Evolutionary conservation across 2,329 filamentous ascomycete genomes (phyloP).

Genomic region (Biscogniauxia marginata): DNA sequence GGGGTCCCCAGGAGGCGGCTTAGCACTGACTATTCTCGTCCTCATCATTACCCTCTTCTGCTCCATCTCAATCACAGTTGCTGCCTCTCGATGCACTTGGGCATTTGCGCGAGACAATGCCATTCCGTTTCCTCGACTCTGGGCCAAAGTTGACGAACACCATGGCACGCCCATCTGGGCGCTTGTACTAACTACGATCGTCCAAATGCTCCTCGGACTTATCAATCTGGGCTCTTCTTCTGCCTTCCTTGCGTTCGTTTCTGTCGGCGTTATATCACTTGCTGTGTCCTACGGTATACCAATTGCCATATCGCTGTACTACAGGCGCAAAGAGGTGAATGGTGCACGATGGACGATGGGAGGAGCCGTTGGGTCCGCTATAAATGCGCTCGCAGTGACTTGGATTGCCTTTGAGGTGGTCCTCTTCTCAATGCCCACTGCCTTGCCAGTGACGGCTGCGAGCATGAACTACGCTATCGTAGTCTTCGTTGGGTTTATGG

Average conservation of each 20-base stretch:
- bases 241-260: constrained; percentile 56
- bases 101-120: constrained; percentile 62
- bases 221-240: constrained; percentile 58
- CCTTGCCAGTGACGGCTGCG: constrained; percentile 28
- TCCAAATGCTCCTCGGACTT: constrained; percentile 53
- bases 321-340: constrained; percentile 45
- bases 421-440: constrained; percentile 45
- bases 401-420: constrained; percentile 55
- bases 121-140: constrained; percentile 50
- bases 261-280: constrained; percentile 55
- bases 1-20: constrained; percentile 49
- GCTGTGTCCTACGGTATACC: constrained; percentile 57
- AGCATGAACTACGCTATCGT: constrained; percentile 52
- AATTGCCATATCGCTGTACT: constrained; percentile 48
- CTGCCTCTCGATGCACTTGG: constrained; percentile 65
- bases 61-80: constrained; percentile 65
- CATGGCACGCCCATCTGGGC: constrained; percentile 56
- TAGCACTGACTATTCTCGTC: constrained; percentile 51
- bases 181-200: constrained; percentile 52
- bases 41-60: constrained; percentile 58
- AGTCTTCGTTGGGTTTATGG: constrained; percentile 46
- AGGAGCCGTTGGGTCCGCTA: constrained; percentile 37
- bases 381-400: constrained; percentile 45
- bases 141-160: constrained; percentile 50
- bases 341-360: constrained; percentile 49